Evolutionary conservation across 306 rosid species (phyloP), one percentile per base, ranked within the genome.

Genomic region (Vicia faba): DNA sequence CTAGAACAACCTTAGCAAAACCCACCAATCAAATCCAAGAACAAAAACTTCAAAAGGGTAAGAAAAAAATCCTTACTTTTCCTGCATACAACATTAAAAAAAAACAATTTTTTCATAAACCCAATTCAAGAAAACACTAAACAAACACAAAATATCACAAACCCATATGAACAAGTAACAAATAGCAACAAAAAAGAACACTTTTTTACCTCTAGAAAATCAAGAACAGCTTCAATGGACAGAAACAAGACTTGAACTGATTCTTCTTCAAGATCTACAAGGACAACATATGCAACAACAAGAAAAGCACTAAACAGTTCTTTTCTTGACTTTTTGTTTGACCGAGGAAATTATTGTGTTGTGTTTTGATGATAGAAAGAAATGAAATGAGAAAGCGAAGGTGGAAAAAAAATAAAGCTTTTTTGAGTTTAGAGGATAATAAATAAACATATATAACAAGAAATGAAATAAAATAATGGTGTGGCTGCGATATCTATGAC

Each of bases 401-500:
- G 10, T 5, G 16, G 20, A 1, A 8, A 35, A 41, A 50, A n/a
- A 59, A 18, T 64, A 3, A 5, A 40, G 38, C 45, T 60, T 69
- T 73, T 53, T 11, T 39, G 69, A 45, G 68, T 11, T 38, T 44
- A 66, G 38, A 41, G 8, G 63, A 35, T 26, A 46, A 51, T 6
- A 14, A 14, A 3, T 12, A 10, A 31, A 41, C 14, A 2, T 15
- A 11, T n/a, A 14, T 9, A 8, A 9, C 8, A 3, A 18, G 18
- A 19, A 10, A 25, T 0, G 14, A 40, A 9, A 11, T 14, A 15
- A 55, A 65, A 44, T n/a, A 62, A 36, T 10, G 55, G 41, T 1
- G 66, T 53, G 85, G 80, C 80, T 65, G 74, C 77, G 64, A 59
- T 77, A 44, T 77, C 82, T 51, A 74, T 61, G 82, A 65, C 80